Base-by-base conservation (phyloP, 106 monocot genomes). In the Dioscorea alata region DNA sequence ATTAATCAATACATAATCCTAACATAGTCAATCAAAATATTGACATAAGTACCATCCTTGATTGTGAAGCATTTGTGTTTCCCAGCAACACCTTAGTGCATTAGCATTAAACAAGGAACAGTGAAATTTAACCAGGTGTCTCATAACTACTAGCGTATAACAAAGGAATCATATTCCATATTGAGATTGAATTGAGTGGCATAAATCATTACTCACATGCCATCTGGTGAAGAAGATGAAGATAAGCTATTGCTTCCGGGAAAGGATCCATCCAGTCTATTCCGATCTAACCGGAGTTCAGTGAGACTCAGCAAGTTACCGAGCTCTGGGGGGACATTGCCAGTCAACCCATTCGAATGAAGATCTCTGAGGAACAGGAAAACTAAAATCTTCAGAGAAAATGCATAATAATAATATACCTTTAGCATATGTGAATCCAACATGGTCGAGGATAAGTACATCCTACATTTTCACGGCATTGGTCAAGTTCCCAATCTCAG, bases 221-320 rank as follows among this genome's bases (percentile, higher is more conserved):
- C 59, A 54, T 65, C 61, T 12, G 15, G 6, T 6, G 42, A 42
- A 42, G 42, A 42, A 6, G 42, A 42, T 42, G 42, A 42, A 42
- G 0, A 5, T 42, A 10, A 42, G 42, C 42, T 69, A 20, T 6
- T 70, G 66, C 66, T 74, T 69, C 84, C 87, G 56, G 81, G 80
- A 52, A 96, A 80, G 10, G 68, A 33, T 51, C 95, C 95, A 34
- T 69, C 59, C 60, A 99, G 79, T 80, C 71, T 80, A 58, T 99
- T 93, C 58, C 85, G 82, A 65, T 93, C 90, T 54, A 99, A 70
- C 53, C 77, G 77, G 57, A 99, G 71, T 57, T 99, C 85, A 67
- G 80, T 73, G 59, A 99, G 83, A 69, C 73, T 85, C 54, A 49
- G 16, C 53, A 99, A 67, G 20, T 81, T 87, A 21, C 81, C 75